These are phyloP conservation scores for Atkinsonella hypoxylon DNA, from an alignment of 2,329 filamentous ascomycete species.

Conservation along the genomic window DNA sequence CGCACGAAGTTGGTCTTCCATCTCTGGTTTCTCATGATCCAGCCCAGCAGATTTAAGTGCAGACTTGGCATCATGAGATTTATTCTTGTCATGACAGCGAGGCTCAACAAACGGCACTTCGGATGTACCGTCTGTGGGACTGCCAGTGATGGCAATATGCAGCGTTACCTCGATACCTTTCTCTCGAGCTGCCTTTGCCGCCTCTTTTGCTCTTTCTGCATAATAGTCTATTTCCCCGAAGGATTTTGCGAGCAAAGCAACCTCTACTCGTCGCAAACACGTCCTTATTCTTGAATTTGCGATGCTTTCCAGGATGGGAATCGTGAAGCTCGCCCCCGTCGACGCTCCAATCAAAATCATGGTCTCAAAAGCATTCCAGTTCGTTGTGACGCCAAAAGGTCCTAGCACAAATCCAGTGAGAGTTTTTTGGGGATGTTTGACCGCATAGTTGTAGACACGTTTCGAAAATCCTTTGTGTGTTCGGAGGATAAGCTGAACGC, in stretches of 20 bases:
- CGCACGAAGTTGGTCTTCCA: not conserved
- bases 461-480: conserved; percentile 46
- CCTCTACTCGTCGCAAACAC: conserved; percentile 41
- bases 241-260: conserved; percentile 39
- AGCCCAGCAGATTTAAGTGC: not conserved
- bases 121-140: not conserved
- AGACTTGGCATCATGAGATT: not conserved
- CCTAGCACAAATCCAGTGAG: conserved; percentile 36
- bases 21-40: not conserved
- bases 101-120: conserved; percentile 4
- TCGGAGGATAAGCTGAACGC: conserved; percentile 45
- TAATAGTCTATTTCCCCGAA: conserved; percentile 45
- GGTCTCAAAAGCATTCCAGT: conserved; percentile 47
- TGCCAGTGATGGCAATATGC: conserved; percentile 40
- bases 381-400: conserved; percentile 42
- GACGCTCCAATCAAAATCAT: conserved; percentile 49
- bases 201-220: conserved; percentile 33
- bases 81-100: not conserved
- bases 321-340: conserved; percentile 49
- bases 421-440: conserved; percentile 20
- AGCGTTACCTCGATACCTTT: conserved; percentile 38
- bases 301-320: conserved; percentile 46
- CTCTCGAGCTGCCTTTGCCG: conserved; percentile 25
- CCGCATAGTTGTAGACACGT: conserved; percentile 36
- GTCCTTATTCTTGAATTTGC: conserved; percentile 27